Conservation (phyloP, 1,284 basidiomycete species). For the Pholiota adiposa region DNA sequence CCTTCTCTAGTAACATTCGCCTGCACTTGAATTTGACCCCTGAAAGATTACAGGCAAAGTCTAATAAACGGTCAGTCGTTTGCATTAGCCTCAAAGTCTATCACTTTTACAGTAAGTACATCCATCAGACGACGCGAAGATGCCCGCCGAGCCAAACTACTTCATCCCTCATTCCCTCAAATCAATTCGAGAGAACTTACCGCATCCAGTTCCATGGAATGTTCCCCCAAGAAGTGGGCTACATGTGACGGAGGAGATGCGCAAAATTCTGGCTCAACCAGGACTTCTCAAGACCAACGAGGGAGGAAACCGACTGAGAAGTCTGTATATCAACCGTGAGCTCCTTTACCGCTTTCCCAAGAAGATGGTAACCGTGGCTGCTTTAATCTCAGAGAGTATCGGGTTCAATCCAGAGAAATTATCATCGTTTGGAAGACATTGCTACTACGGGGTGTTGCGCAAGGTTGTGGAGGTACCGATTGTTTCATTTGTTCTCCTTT, state of each 20-base stretch:
- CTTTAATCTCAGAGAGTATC: not conserved
- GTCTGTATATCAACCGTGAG: slow-evolving; percentile 2
- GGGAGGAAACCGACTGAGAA: not conserved
- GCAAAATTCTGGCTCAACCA: not conserved
- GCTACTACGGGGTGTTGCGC: not conserved
- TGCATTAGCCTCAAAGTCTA: too few species aligned
- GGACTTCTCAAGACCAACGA: not conserved
- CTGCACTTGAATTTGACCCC: too few species aligned
- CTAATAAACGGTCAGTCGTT: too few species aligned
- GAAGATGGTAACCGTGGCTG: not conserved
- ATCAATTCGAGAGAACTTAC: not conserved
- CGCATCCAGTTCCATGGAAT: not conserved
- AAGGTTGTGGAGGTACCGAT: not conserved
- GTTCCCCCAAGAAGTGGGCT: not conserved
- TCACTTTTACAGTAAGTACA: too few species aligned
- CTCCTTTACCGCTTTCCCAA: not conserved
- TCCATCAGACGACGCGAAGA: not conserved
- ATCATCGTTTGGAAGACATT: not conserved
- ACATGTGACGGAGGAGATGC: slow-evolving; percentile 3
- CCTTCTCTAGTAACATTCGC: too few species aligned
- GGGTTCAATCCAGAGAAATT: not conserved
- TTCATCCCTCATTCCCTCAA: not conserved
- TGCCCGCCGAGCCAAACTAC: not conserved
- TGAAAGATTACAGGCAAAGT: too few species aligned
- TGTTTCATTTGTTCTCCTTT: not conserved